These are phyloP conservation scores for Phytophthora agathidicida DNA, from an alignment of 352 stramenopile species.

Conservation along the genomic window DNA sequence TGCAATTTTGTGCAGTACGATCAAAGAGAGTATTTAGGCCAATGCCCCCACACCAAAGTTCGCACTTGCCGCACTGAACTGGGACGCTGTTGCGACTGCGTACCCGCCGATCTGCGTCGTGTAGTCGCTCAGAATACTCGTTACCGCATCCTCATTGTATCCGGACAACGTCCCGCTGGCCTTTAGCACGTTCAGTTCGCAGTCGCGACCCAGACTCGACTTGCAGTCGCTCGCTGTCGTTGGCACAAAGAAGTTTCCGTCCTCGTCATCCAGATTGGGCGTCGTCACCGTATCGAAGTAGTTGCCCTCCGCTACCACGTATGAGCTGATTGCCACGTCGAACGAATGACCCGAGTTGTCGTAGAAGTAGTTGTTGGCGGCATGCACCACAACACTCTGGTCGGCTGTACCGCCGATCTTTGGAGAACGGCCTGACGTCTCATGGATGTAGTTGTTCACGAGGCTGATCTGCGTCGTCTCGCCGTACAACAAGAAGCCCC, in stretches of 20 bases:
- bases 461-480: conserved; percentile 35
- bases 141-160: conserved; percentile 25
- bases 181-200: conserved; percentile 20
- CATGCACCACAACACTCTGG: conserved; percentile 33
- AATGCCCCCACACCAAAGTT: conserved; percentile 26
- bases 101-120: conserved; percentile 21
- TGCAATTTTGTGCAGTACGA: too few species aligned
- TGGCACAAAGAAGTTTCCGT: conserved; percentile 29
- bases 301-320: conserved; percentile 34
- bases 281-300: conserved; percentile 28
- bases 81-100: conserved; percentile 5
- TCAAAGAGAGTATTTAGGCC: too few species aligned
- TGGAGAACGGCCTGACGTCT: conserved; percentile 41
- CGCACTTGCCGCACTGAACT: conserved; percentile 2
- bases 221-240: conserved; percentile 11
- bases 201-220: conserved; percentile 22
- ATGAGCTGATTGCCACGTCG: conserved; percentile 22
- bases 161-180: conserved; percentile 19
- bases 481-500: conserved; percentile 35
- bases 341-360: conserved; percentile 25
- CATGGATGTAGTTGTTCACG: conserved; percentile 31
- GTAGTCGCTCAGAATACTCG: conserved; percentile 18
- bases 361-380: conserved; percentile 38
- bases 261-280: conserved; percentile 22
- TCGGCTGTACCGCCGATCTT: conserved; percentile 36